Base-by-base conservation (phyloP, 2,329 filamentous ascomycete genomes). In the Verticillium isaacii region DNA sequence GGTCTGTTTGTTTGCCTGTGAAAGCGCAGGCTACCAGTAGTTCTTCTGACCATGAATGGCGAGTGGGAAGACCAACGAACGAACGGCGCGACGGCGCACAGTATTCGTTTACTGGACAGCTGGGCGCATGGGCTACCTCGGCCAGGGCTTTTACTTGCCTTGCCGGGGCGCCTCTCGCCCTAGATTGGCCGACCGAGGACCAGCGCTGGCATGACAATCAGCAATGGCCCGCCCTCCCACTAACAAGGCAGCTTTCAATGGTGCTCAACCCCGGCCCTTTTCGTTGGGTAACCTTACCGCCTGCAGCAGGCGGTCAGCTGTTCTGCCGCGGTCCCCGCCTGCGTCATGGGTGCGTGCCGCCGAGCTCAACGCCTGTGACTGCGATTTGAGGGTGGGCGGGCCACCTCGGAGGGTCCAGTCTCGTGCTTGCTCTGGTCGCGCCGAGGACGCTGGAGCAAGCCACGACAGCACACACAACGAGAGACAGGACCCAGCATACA, bases 191-290 rank as follows among this genome's bases (percentile, higher is more conserved):
- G 45, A 50, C 45, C 45, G 45, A 52, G 45, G 45, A 52, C n/a
- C 19, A 52, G 19, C n/a, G 23, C 14, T 15, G 37, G 15, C 37
- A 1, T 12, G 36, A 29, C 36, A 12, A 37, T 11, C 39, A 45
- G 17, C 39, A 23, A 7, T n/a, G n/a, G 39, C 39, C 8, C 39
- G 15, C 15, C 36, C 15, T 37, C 11, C 11, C 36, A 37, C 39
- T 45, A 19, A 14, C 2, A 14, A 36, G 14, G 19, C 45, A 23
- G 9, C 7, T 11, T 52, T 29, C 45, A 19, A 52, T 52, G 45
- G 45, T 25, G 45, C 64, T 64, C 64, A 65, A 65, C 62, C 64
- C 64, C 63, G 61, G 64, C 59, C n/a, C 37, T 60, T 65, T 65
- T 64, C 64, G 64, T 65, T 65, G 64, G 58, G 64, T 57, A 58